These are phyloP conservation scores for Fusarium devonianum DNA, from an alignment of 2,329 filamentous ascomycete species.

Conservation along the genomic window DNA sequence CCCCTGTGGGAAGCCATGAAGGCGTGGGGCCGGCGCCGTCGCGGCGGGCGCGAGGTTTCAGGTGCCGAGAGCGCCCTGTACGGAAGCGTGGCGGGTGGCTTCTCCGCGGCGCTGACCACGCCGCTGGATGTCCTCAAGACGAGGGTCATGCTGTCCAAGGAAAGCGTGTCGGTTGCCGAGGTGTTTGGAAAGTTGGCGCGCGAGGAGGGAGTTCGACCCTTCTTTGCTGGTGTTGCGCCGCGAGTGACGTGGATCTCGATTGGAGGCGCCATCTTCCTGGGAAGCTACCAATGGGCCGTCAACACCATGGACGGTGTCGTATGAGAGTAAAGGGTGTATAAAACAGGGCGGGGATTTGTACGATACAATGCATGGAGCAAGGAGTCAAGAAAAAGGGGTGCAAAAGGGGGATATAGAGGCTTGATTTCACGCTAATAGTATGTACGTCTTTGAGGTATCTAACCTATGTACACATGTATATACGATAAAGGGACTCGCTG, in stretches of 20 bases:
- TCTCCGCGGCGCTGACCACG: constrained; percentile 89
- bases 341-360: constrained; percentile 23
- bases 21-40: constrained; percentile 64
- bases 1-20: constrained; percentile 96
- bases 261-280: constrained; percentile 92
- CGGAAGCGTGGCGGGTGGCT: constrained; percentile 81
- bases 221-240: constrained; percentile 80
- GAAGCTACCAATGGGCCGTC: constrained; percentile 88
- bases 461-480: constrained; percentile 39
- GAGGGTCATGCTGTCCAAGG: constrained; percentile 86
- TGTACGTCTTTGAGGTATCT: constrained; percentile 33
- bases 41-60: constrained; percentile 58
- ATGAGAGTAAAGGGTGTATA: constrained; percentile 15
- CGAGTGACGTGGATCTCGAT: constrained; percentile 94
- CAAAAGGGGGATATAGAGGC: constrained; percentile 14
- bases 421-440: constrained; percentile 37
- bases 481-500: constrained; percentile 29
- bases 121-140: constrained; percentile 97
- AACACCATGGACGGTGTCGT: constrained; percentile 65
- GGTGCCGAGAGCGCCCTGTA: constrained; percentile 84
- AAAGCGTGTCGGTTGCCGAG: constrained; percentile 64
- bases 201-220: constrained; percentile 70
- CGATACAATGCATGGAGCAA: constrained; percentile 25
- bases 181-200: constrained; percentile 71
- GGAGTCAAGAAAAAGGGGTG: constrained; percentile 18